phyloP scores from a whole-genome alignment of 768 basidiomycete genomes.

The Collybia sp. region DNA sequence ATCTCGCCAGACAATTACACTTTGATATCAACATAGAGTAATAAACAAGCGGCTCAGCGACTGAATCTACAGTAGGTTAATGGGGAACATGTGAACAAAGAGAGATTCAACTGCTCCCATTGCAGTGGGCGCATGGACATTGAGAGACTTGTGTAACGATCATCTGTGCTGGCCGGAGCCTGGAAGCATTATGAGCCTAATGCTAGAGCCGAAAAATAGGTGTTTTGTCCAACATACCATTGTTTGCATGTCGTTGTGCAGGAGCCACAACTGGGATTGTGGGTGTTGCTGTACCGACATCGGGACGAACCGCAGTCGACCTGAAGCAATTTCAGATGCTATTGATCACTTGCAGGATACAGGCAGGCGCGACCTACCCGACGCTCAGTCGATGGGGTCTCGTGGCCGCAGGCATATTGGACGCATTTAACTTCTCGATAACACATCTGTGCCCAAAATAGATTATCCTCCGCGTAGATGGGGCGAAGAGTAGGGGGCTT shows the following conservation, averaged over 20 bases:
- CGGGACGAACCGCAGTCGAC: constrained; percentile 34
- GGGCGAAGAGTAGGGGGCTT: background rate
- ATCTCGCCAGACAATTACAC: too few species aligned
- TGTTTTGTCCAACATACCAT: constrained; percentile 21
- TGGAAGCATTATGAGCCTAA: constrained; percentile 5
- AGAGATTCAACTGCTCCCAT: background rate
- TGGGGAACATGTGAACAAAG: too few species aligned
- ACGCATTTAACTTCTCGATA: constrained; percentile 33
- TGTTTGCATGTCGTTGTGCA: constrained; percentile 36
- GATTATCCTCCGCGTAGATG: background rate
- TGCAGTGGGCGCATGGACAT: constrained; percentile 12
- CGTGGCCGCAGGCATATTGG: constrained; percentile 33
- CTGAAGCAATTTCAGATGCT: constrained; percentile 16
- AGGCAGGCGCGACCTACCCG: constrained; percentile 13
- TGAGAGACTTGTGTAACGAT: constrained; percentile 12
- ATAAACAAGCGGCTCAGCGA: too few species aligned
- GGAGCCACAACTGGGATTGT: constrained; percentile 24
- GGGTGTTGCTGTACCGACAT: constrained; percentile 40
- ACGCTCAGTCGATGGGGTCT: constrained; percentile 18
- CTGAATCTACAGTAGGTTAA: too few species aligned
- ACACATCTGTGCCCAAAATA: constrained; percentile 29
- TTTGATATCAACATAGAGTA: too few species aligned
- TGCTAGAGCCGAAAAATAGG: background rate
- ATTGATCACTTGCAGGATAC: constrained; percentile 5
- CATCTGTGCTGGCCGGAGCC: constrained; percentile 22